Conservation (phyloP, 1,284 basidiomycete genomes). For the Mycosarcoma mackinlayi region DNA sequence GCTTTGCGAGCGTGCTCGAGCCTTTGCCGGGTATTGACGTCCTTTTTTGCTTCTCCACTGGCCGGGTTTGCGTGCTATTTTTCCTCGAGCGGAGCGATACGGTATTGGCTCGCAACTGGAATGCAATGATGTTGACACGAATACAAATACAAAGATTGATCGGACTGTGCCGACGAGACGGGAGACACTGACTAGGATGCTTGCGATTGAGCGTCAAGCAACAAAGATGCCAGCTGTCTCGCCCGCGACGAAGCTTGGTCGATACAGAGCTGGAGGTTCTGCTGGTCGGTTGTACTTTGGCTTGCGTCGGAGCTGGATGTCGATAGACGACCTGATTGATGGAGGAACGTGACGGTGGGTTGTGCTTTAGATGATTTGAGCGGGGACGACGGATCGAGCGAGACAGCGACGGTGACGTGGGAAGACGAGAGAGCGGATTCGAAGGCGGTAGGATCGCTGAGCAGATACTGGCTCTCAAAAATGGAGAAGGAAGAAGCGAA, state of each 20-base stretch:
- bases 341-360: constrained; percentile 27
- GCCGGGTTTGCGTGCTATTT: no score
- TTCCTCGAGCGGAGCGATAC: not conserved
- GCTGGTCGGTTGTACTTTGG: constrained; percentile 15
- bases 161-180: not conserved
- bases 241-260: constrained; percentile 24
- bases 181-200: not conserved
- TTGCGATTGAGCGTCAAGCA: constrained; percentile 22
- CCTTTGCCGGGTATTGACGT: constrained; percentile 63
- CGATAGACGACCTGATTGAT: constrained; percentile 33
- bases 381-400: constrained; percentile 7
- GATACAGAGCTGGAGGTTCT: constrained; percentile 42
- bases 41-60: no score
- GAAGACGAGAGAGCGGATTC: constrained; percentile 80
- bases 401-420: constrained; percentile 45
- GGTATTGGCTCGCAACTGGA: no score
- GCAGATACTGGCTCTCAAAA: constrained; percentile 77
- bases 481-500: constrained; percentile 82
- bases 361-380: constrained; percentile 12
- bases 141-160: constrained; percentile 29
- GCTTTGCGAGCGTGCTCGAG: constrained; percentile 66
- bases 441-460: constrained; percentile 87
- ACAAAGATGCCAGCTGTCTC: constrained; percentile 9
- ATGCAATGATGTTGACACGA: constrained; percentile 15
- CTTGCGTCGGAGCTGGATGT: constrained; percentile 10